Percentiles rank a stretch among this genome's conserved stretches.
phyloP scores from a whole-genome alignment of 2,329 filamentous ascomycete species.

The Leptographium lundbergii region DNA sequence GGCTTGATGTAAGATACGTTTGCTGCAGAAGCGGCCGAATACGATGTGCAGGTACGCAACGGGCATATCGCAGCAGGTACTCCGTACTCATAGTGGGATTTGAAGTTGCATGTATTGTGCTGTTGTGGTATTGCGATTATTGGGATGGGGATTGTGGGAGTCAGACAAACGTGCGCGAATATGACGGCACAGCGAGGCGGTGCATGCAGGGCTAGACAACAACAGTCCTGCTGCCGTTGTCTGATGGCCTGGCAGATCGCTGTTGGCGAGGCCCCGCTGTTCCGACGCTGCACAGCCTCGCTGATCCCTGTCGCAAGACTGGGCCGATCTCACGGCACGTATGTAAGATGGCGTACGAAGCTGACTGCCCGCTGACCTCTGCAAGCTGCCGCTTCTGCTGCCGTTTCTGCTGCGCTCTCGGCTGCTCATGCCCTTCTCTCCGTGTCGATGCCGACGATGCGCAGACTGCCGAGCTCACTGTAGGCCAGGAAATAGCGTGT shows the following conservation, averaged over 20 bases:
- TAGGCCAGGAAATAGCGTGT: constrained; percentile 63
- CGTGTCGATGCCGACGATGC: constrained; percentile 51
- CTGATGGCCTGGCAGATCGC: neutral
- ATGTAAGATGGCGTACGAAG: too few relatives aligned
- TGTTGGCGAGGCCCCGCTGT: neutral
- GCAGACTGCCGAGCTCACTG: constrained; percentile 53
- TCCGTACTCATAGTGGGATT: too few relatives aligned
- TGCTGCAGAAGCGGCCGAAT: too few relatives aligned
- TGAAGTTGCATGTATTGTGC: neutral
- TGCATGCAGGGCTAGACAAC: neutral
- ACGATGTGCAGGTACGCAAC: too few relatives aligned
- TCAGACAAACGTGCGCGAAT: neutral
- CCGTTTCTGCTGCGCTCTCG: neutral
- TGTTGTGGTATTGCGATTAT: neutral
- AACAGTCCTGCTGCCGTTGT: neutral
- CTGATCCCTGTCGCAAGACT: neutral
- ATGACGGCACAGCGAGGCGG: neutral
- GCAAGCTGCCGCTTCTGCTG: too few relatives aligned
- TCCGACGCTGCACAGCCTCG: neutral
- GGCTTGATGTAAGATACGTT: too few relatives aligned
- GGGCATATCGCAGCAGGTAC: too few relatives aligned
- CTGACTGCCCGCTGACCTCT: too few relatives aligned
- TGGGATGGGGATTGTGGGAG: neutral
- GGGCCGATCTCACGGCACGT: too few relatives aligned
- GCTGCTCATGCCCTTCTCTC: constrained; percentile 14